Percentiles rank a stretch among this genome's conserved stretches.
Evolutionary conservation across 2,329 filamentous ascomycete genomes (phyloP).

Genomic region (Xylariaceae sp.): DNA sequence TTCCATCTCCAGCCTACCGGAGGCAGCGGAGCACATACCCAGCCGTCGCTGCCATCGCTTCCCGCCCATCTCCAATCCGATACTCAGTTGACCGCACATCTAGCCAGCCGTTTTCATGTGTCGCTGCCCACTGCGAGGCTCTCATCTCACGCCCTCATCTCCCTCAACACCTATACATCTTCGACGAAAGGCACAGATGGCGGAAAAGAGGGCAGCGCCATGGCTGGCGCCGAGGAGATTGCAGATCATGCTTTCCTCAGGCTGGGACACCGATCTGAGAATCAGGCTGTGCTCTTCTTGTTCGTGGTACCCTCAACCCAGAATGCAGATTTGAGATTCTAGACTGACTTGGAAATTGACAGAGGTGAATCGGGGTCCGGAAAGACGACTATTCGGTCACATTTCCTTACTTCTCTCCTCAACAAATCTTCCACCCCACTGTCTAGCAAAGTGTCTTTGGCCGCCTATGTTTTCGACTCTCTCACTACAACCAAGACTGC

Average conservation of each 20-base stretch:
- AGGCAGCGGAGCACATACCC: conserved; percentile 63
- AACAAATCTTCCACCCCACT: conserved; percentile 89
- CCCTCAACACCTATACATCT: conserved; percentile 91
- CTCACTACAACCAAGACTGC: conserved; percentile 96
- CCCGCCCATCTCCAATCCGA: conserved; percentile 80
- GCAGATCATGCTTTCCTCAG: conserved; percentile 82
- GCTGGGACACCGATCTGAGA: conserved; percentile 84
- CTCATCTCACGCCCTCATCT: conserved; percentile 87
- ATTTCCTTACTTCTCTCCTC: conserved; percentile 80
- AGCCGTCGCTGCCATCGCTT: conserved; percentile 83
- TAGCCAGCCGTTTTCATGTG: conserved; percentile 88
- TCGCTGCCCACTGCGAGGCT: conserved; percentile 82
- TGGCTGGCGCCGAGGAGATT: conserved; percentile 89
- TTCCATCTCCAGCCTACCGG: conserved; percentile 53
- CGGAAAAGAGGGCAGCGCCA: conserved; percentile 84
- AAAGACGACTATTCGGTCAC: conserved; percentile 91
- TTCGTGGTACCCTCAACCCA: conserved; percentile 54
- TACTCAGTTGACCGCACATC: conserved; percentile 75
- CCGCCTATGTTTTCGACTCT: conserved; percentile 92
- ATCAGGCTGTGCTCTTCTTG: conserved; percentile 91
- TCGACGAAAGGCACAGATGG: conserved; percentile 88
- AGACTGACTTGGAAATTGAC: conserved; percentile 18
- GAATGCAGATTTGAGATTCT: neutral
- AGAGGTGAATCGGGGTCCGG: conserved; percentile 95
- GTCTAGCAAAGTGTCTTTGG: conserved; percentile 88